phyloP scores from a whole-genome alignment of 2,329 filamentous ascomycete genomes.

The Phyllosticta citribraziliensis region DNA sequence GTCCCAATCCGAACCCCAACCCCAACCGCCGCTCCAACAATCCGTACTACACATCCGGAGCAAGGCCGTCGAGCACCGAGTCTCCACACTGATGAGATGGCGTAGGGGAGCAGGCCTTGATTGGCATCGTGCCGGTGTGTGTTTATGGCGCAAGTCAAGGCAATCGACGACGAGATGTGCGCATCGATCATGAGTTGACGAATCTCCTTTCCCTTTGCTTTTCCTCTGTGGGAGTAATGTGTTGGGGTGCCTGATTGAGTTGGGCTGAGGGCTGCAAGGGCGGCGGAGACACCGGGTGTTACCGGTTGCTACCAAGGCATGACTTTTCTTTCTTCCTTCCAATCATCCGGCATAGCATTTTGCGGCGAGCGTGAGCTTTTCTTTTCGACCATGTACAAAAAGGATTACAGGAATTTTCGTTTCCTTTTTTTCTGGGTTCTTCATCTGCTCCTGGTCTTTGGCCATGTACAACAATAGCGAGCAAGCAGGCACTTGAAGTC shows the following conservation, averaged over 20 bases:
- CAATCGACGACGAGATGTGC: background rate
- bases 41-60: background rate
- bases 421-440: too few species aligned
- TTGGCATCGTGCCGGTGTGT: background rate
- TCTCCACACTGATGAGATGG: background rate
- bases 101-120: background rate
- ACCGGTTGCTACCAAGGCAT: background rate
- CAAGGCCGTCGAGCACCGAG: background rate
- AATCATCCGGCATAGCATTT: background rate
- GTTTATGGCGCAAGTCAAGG: too few species aligned
- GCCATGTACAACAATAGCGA: too few species aligned
- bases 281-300: background rate
- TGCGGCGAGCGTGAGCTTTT: background rate
- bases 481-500: too few species aligned
- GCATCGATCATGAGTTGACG: background rate
- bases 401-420: too few species aligned
- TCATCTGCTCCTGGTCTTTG: too few species aligned
- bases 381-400: background rate
- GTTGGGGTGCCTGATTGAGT: background rate
- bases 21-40: background rate
- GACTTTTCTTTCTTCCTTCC: background rate
- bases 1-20: background rate
- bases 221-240: background rate
- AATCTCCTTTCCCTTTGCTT: constrained; percentile 2
- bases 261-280: background rate